Base-by-base conservation (phyloP, 164 flowering plant species). In the Piper longum region DNA sequence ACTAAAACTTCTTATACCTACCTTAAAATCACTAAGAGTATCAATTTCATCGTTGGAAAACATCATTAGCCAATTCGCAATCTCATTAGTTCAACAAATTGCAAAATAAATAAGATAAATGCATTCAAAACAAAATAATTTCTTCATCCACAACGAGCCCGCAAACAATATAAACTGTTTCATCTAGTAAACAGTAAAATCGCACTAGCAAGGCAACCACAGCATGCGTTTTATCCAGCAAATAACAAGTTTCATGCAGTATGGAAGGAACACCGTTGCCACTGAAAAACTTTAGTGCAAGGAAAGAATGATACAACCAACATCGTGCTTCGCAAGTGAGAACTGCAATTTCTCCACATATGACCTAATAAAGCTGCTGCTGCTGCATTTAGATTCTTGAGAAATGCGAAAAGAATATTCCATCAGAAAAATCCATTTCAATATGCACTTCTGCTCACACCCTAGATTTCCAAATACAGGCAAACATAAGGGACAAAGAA, bases 361-460 rank as follows among this genome's bases (percentile, higher is more conserved):
- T 17, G 59, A 16, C 19, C 59, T 56, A 26, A 56, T 17, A 56
- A 56, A 56, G 59, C 59, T 56, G 59, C 39, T 26, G 59, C 59
- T 56, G 19, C 59, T 19, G 17, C 59, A 56, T 26, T 17, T 26
- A 3, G 59, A 16, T 7, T 17, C 59, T 19, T 56, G 59, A 56
- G 19, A 8, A 26, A 9, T 17, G 52, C 12, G 9, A 48, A 48
- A 0, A 9, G 52, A 48, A 48, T 9, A 48, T 5, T 48, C 52
- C 52, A 48, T 5, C 59, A 9, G 17, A 56, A 12, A 17, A 3
- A 14, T 56, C 19, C 59, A 56, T 4, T 3, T 17, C 59, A 17
- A 17, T 56, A 3, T 56, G 7, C 19, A 19, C 11, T 17, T 7
- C 41, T 60, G 62, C 43, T 36, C 26, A 3, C 62, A 60, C 36